Percentiles rank a stretch among this genome's conserved stretches.
Evolutionary conservation across 2,329 filamentous ascomycete species (phyloP).

Genomic region (Microdochium paspali): DNA sequence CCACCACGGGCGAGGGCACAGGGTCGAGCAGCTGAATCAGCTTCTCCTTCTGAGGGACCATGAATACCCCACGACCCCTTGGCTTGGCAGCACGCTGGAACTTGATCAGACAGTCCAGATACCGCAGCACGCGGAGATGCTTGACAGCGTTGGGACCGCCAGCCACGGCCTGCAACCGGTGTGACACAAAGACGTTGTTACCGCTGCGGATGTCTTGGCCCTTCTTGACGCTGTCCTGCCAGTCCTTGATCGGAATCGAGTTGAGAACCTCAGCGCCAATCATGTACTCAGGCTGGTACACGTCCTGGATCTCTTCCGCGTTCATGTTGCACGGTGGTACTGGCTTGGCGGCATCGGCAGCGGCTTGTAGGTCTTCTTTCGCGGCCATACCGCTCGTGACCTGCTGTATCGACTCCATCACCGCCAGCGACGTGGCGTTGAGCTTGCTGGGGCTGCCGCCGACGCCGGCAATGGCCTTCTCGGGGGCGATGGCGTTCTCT

Average conservation of each 20-base stretch:
- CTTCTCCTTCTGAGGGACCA: constrained; percentile 38
- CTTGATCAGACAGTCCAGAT: constrained; percentile 46
- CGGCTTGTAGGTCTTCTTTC: constrained; percentile 53
- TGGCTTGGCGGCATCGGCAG: constrained; percentile 59
- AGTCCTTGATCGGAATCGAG: constrained; percentile 61
- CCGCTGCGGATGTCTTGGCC: constrained; percentile 42
- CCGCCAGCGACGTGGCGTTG: constrained; percentile 44
- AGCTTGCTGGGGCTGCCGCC: constrained; percentile 36
- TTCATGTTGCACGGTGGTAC: constrained; percentile 61
- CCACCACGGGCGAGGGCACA: constrained; percentile 52
- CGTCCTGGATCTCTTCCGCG: constrained; percentile 59
- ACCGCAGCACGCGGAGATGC: constrained; percentile 50
- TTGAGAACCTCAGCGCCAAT: constrained; percentile 61
- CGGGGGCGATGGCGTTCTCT: constrained; percentile 54
- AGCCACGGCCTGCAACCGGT: constrained; percentile 45
- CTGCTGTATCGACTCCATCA: constrained; percentile 55
- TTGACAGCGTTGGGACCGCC: constrained; percentile 41
- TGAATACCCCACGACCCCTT: constrained; percentile 13
- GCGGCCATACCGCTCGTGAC: constrained; percentile 58
- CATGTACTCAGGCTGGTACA: constrained; percentile 59
- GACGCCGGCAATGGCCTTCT: constrained; percentile 18
- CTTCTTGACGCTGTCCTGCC: constrained; percentile 57
- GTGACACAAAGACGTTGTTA: constrained; percentile 54
- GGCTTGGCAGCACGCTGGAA: constrained; percentile 43
- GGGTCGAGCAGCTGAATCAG: constrained; percentile 46